Evolutionary conservation across 352 stramenopile genomes (phyloP), one percentile per base, ranked within the genome.

Genomic region (Phytopythium montanum): DNA sequence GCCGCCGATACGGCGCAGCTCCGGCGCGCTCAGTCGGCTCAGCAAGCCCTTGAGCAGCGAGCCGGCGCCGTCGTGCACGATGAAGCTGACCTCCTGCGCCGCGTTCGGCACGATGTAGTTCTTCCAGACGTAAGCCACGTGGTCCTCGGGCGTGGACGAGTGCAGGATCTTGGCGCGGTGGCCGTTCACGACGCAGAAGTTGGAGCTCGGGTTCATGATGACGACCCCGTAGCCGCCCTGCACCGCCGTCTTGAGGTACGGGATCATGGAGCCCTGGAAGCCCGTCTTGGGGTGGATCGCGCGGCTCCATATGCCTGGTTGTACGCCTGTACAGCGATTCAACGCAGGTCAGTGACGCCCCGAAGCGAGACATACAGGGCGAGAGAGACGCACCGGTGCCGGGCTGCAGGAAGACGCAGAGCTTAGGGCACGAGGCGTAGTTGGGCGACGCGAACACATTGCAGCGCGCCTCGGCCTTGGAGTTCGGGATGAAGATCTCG

Each of bases 401-500:
- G 3, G 74, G 68, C 64, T 95, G 87, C 62, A 94, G 61, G 63
- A 95, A 95, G 59, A 95, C 66, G 53, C 83, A 93, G 28, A 95
- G 70, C 58, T 89, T 88, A 21, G 81, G 71, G 62, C 85, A 93
- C 46, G 81, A 73, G 3, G 82, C 80, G 61, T 93, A 94, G 62
- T 93, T 92, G 49, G 75, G 59, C 28, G 85, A 92, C 14, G 92
- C 79, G 48, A 95, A 95, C 70, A 95, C 87, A 62, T 85, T 94
- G 69, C 87, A 94, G 34, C 81, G 82, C 45, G 87, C 87, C 56
- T 94, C 85, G 23, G 87, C 87, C 60, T 92, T 93, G 59, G 83
- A 88, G 67, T 92, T 94, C 16, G 87, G 87, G 62, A 95, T 95
- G 64, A 88, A 94, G 54, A 92, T 89, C 68, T 95, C 87, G 61